A percentile compares a stretch with the other conserved stretches of the same genome.
These are phyloP conservation scores for Nicotiana otophora DNA, from an alignment of 257 asterid species.

Conservation along the genomic window DNA sequence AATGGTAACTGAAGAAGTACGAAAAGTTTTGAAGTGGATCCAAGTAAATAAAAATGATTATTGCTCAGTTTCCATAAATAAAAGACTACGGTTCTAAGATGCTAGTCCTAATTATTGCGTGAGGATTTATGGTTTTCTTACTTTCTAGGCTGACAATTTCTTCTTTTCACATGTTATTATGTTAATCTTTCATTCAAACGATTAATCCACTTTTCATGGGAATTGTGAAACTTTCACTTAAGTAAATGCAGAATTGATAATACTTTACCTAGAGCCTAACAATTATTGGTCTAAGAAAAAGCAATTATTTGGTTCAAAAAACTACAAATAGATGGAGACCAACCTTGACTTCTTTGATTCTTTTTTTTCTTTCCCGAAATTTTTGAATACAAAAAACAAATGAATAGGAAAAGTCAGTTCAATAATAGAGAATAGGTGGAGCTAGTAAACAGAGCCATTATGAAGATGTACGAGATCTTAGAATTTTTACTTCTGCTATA, in stretches of 20 bases:
- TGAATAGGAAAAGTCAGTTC: background rate
- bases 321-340: background rate
- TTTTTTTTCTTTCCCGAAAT: background rate
- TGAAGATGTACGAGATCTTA: background rate
- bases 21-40: too few relatives aligned
- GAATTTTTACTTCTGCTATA: background rate
- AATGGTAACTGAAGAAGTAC: accelerated
- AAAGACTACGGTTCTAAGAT: too few relatives aligned
- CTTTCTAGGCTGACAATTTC: background rate
- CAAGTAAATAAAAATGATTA: too few relatives aligned
- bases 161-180: background rate
- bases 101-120: background rate
- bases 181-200: background rate
- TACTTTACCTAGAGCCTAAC: background rate
- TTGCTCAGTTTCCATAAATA: too few relatives aligned
- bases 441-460: background rate
- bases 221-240: background rate
- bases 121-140: background rate
- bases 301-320: background rate
- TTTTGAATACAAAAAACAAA: background rate
- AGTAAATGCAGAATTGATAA: background rate
- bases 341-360: background rate
- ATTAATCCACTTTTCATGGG: constrained; percentile 4
- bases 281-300: constrained; percentile 3
- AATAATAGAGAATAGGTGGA: constrained; percentile 8